Evolutionary conservation across 371 early-diverging fungal species (phyloP).

Genomic region (Dinochytrium kinnereticum): DNA sequence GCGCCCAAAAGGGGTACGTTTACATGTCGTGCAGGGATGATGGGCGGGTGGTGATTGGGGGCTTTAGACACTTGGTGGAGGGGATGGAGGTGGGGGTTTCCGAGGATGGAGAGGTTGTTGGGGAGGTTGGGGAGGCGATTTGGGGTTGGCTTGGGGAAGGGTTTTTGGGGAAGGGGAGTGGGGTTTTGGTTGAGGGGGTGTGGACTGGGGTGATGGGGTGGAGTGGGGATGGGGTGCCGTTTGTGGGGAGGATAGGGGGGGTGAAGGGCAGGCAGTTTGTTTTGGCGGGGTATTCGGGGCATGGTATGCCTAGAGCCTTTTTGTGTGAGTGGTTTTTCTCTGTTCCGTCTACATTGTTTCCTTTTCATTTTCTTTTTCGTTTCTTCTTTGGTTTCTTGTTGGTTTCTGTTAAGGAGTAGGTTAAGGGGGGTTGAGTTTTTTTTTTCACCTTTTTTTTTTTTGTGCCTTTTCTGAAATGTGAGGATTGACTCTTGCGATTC

Average conservation of each 20-base stretch:
- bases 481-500: too few relatives aligned
- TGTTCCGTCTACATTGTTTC: not conserved
- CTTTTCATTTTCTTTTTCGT: not conserved
- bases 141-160: constrained; percentile 32
- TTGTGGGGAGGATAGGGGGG: constrained; percentile 46
- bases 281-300: constrained; percentile 52
- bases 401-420: too few relatives aligned
- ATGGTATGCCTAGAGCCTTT: constrained; percentile 62
- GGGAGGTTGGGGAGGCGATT: constrained; percentile 44
- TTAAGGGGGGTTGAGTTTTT: not conserved
- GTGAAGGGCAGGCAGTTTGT: constrained; percentile 41
- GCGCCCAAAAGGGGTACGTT: constrained; percentile 56
- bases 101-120: constrained; percentile 51
- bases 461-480: too few relatives aligned
- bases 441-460: not conserved
- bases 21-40: constrained; percentile 57
- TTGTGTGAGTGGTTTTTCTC: constrained; percentile 24
- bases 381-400: too few relatives aligned
- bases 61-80: constrained; percentile 54
- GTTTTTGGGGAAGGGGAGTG: constrained; percentile 39
- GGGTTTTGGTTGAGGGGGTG: constrained; percentile 42
- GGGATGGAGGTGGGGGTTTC: constrained; percentile 45
- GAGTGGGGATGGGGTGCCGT: constrained; percentile 50
- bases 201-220: constrained; percentile 63
- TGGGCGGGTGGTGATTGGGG: constrained; percentile 58